These are phyloP conservation scores for Ogataea paradorogensis DNA, from an alignment of 805 yeast species.

Conservation along the genomic window DNA sequence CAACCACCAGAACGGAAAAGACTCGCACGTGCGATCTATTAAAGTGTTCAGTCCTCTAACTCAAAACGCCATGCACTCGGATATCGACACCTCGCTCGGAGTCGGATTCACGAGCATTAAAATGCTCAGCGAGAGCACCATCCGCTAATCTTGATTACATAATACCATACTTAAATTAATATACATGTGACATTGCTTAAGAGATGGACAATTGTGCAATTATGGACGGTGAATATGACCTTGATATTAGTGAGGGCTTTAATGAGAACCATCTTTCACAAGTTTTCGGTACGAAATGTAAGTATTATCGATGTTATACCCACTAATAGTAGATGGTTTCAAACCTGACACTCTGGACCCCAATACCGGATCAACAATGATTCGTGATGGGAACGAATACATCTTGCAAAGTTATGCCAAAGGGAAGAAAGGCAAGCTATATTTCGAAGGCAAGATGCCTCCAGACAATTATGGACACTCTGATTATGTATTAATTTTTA, in stretches of 20 bases:
- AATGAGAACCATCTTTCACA: slow-evolving; percentile 18
- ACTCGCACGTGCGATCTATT: slow-evolving; percentile 81
- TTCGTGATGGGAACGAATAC: slow-evolving; percentile 20
- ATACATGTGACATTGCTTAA: slow-evolving; percentile 3
- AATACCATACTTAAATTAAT: slow-evolving; percentile 4
- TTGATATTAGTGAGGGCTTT: slow-evolving; percentile 31
- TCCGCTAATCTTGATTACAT: slow-evolving; percentile 22
- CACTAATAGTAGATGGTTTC: slow-evolving; percentile 28
- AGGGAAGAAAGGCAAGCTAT: slow-evolving; percentile 17
- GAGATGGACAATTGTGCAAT: slow-evolving; percentile 11
- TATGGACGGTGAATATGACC: slow-evolving; percentile 37
- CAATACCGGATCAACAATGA: slow-evolving; percentile 22
- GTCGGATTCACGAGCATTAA: slow-evolving; percentile 34
- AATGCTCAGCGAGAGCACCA: slow-evolving; percentile 32
- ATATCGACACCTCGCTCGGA: slow-evolving; percentile 22
- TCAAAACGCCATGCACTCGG: slow-evolving; percentile 24
- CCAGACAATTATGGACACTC: slow-evolving; percentile 11
- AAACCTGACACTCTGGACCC: slow-evolving; percentile 34
- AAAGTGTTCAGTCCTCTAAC: slow-evolving; percentile 50
- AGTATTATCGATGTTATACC: slow-evolving; percentile 11
- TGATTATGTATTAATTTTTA: slow-evolving; percentile 30
- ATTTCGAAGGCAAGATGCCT: slow-evolving; percentile 31
- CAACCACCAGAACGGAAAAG: slow-evolving; percentile 95
- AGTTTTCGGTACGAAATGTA: slow-evolving; percentile 33
- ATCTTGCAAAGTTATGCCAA: slow-evolving; percentile 21